Evolutionary conservation across 2,329 filamentous ascomycete species (phyloP).

Genomic region (Beauveria rudraprayagi): DNA sequence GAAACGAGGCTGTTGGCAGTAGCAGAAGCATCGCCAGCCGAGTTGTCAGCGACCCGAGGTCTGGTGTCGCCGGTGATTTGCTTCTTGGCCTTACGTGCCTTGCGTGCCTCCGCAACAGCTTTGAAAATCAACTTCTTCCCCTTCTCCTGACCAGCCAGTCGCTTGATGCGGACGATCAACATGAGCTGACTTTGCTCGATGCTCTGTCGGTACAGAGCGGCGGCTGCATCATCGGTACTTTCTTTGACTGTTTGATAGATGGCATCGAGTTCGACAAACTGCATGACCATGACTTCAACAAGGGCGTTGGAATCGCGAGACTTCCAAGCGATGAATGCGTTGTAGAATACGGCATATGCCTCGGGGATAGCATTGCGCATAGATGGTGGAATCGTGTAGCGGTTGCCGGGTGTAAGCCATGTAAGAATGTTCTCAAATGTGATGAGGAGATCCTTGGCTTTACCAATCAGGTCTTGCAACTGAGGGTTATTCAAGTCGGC

Average conservation of each 20-base stretch:
- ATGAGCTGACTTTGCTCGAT: slow-evolving; percentile 76
- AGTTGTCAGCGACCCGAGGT: slow-evolving; percentile 54
- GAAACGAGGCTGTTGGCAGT: slow-evolving; percentile 30
- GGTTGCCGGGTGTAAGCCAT: slow-evolving; percentile 57
- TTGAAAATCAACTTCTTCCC: slow-evolving; percentile 67
- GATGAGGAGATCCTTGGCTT: slow-evolving; percentile 68
- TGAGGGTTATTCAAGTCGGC: slow-evolving; percentile 52
- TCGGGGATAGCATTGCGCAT: slow-evolving; percentile 57
- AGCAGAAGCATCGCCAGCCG: slow-evolving; percentile 29
- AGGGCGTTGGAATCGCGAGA: slow-evolving; percentile 69
- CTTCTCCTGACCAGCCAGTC: slow-evolving; percentile 61
- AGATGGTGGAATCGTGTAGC: slow-evolving; percentile 56
- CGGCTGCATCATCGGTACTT: slow-evolving; percentile 63
- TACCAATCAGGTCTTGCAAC: slow-evolving; percentile 64
- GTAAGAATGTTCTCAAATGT: slow-evolving; percentile 69
- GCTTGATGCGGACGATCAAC: slow-evolving; percentile 71
- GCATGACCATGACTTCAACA: slow-evolving; percentile 77
- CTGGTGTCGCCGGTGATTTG: slow-evolving; percentile 59
- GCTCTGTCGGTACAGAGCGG: slow-evolving; percentile 69
- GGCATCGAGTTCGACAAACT: slow-evolving; percentile 75
- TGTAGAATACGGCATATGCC: slow-evolving; percentile 65
- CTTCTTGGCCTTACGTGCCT: slow-evolving; percentile 55
- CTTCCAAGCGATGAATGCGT: slow-evolving; percentile 78
- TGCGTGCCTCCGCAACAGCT: slow-evolving; percentile 64
- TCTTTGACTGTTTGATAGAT: slow-evolving; percentile 80